A percentile compares a stretch with the other conserved stretches of the same genome.
Evolutionary conservation across 345 rosid genomes (phyloP).

Genomic region (Mallotus nudiflorus): DNA sequence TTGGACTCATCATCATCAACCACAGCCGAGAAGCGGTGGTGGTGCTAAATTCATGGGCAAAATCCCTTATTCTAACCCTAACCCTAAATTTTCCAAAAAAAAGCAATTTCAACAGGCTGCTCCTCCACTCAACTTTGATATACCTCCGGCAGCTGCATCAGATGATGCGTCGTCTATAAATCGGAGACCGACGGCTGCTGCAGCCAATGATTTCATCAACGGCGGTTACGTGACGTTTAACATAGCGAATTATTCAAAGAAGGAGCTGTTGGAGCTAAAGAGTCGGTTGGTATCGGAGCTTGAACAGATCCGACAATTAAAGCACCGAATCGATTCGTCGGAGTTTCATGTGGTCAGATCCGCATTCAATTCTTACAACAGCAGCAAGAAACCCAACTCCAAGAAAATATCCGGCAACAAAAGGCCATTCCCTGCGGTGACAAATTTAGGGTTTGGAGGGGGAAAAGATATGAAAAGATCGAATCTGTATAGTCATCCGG

Average conservation of each 20-base stretch:
- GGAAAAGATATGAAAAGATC: constrained; percentile 34
- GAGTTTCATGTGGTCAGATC: constrained; percentile 48
- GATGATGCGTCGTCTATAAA: constrained; percentile 58
- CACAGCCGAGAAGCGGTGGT: too few species aligned
- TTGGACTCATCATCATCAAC: constrained; percentile 47
- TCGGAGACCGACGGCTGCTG: constrained; percentile 29
- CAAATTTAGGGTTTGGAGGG: neutral
- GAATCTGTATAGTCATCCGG: constrained; percentile 24
- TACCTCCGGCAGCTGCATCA: constrained; percentile 48
- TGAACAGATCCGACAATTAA: constrained; percentile 64
- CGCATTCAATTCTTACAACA: constrained; percentile 33
- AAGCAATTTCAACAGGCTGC: constrained; percentile 36
- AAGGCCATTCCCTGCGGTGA: constrained; percentile 30
- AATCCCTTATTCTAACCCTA: constrained; percentile 49
- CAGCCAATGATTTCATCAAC: constrained; percentile 28
- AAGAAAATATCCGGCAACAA: constrained; percentile 53
- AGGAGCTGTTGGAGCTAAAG: constrained; percentile 56
- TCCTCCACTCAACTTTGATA: constrained; percentile 32
- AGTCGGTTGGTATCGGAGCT: constrained; percentile 58
- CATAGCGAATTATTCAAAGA: constrained; percentile 38
- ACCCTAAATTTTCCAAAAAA: constrained; percentile 51
- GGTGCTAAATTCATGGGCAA: constrained; percentile 57
- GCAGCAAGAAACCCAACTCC: constrained; percentile 23
- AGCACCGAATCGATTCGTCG: constrained; percentile 49
- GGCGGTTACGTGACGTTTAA: constrained; percentile 35